Evolutionary conservation across 2,329 filamentous ascomycete species (phyloP).

Genomic region (Claviceps paspali): DNA sequence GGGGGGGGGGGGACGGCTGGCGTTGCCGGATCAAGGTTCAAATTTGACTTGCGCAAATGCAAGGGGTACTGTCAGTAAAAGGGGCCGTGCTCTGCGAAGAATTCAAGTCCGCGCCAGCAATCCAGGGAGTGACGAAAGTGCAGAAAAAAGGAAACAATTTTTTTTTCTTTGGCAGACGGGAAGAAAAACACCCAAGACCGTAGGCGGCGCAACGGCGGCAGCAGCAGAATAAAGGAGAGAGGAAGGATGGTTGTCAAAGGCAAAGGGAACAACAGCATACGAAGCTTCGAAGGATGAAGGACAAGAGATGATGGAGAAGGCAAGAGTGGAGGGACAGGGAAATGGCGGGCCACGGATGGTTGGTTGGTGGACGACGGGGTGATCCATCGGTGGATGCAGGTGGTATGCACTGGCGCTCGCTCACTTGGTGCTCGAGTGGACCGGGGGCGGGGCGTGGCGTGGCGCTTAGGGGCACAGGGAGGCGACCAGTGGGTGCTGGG

Average conservation of each 20-base stretch:
- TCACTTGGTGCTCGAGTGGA: conserved; percentile 1
- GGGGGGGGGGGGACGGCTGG: no score
- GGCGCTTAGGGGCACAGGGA: background rate
- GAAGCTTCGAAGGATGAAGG: conserved; percentile 3
- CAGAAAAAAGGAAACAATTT: background rate
- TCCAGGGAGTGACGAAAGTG: conserved; percentile 1
- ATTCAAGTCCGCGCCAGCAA: background rate
- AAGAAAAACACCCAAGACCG: background rate
- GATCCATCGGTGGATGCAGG: conserved; percentile 2
- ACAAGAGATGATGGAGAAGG: conserved; percentile 6
- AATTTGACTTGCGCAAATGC: conserved; percentile 9
- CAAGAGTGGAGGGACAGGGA: conserved; percentile 5
- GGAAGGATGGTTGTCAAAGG: conserved; percentile 2
- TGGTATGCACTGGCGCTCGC: conserved; percentile 3
- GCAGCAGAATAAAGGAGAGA: conserved; percentile 1
- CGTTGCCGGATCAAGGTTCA: background rate
- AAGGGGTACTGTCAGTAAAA: background rate
- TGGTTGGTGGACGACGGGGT: conserved; percentile 2
- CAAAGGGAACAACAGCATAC: conserved; percentile 1
- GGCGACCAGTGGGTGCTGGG: background rate
- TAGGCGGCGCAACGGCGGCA: background rate
- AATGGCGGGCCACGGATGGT: conserved; percentile 4
- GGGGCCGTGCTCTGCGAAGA: conserved; percentile 3
- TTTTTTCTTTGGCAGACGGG: background rate
- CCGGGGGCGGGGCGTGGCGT: background rate